A percentile compares a stretch with the other conserved stretches of the same genome.
Evolutionary conservation across 805 yeast species (phyloP).

Genomic region (Metschnikowia vanudenii): DNA sequence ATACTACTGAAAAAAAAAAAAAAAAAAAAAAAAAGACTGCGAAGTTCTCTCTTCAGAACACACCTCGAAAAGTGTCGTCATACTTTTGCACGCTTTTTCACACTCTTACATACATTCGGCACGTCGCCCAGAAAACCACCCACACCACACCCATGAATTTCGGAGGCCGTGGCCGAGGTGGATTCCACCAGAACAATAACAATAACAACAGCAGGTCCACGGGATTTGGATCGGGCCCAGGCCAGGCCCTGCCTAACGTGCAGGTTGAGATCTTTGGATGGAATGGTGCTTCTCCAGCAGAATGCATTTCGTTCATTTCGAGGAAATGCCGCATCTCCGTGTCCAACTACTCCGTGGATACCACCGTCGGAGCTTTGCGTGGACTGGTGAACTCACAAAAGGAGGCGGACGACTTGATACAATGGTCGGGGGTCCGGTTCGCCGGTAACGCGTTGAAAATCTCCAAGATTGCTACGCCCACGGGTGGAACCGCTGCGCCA

Average conservation of each 20-base stretch:
- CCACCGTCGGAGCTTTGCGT: slow-evolving; percentile 46
- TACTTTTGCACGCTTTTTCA: too few species aligned
- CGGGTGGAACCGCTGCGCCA: slow-evolving; percentile 4
- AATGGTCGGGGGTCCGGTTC: slow-evolving; percentile 75
- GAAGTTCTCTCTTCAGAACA: too few species aligned
- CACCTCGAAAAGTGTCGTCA: too few species aligned
- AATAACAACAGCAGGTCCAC: not conserved
- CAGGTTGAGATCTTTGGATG: slow-evolving; percentile 48
- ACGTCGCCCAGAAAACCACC: not conserved
- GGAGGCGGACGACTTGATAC: slow-evolving; percentile 58
- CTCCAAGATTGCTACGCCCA: slow-evolving; percentile 27
- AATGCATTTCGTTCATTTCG: slow-evolving; percentile 64
- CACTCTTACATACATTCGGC: not conserved
- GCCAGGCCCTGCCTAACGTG: slow-evolving; percentile 2
- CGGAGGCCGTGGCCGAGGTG: slow-evolving; percentile 18
- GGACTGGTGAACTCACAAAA: slow-evolving; percentile 54
- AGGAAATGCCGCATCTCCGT: slow-evolving; percentile 63
- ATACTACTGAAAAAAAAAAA: too few species aligned
- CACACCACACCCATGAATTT: slow-evolving; percentile 6
- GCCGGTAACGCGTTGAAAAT: slow-evolving; percentile 70
- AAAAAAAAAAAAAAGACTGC: too few species aligned
- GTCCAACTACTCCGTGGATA: slow-evolving; percentile 51
- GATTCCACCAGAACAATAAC: slow-evolving; percentile 10
- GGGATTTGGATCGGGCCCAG: not conserved
- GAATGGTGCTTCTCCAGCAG: slow-evolving; percentile 74